Evolutionary conservation across 305 asterid species (phyloP).

Genomic region (Solanum hybrid): DNA sequence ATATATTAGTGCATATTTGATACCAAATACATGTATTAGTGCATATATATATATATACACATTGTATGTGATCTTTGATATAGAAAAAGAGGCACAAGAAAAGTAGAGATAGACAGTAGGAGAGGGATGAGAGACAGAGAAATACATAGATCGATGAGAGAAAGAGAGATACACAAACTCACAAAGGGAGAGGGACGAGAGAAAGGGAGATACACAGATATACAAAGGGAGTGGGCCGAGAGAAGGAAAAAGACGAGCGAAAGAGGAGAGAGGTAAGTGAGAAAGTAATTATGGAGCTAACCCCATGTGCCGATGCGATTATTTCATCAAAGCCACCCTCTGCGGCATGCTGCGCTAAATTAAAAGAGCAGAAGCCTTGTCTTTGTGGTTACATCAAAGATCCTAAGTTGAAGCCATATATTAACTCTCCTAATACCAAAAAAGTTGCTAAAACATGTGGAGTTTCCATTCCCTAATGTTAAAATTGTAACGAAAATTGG

Average conservation of each 20-base stretch:
- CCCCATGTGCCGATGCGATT: slow-evolving; percentile 31
- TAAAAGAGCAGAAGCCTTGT: slow-evolving; percentile 20
- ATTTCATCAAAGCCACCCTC: slow-evolving; percentile 13
- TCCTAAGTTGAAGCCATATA: background rate
- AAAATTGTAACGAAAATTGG: background rate
- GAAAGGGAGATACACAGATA: background rate
- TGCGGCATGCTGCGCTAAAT: slow-evolving; percentile 20
- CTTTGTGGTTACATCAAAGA: slow-evolving; percentile 14
- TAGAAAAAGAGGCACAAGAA: too few species aligned
- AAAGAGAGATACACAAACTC: background rate
- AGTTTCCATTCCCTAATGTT: slow-evolving; percentile 13
- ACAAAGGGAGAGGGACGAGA: background rate
- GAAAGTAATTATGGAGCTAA: slow-evolving; percentile 4
- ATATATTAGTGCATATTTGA: background rate
- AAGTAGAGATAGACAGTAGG: too few species aligned
- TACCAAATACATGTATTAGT: too few species aligned
- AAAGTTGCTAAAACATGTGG: slow-evolving; percentile 14
- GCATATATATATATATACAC: too few species aligned
- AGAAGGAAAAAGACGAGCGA: background rate
- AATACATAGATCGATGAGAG: background rate
- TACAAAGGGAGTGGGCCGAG: too few species aligned
- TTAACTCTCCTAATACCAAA: slow-evolving; percentile 2
- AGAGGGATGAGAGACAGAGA: background rate
- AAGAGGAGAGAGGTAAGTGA: background rate
- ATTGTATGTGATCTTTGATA: background rate